These are phyloP conservation scores for Rhynchosporium graminicola DNA, from an alignment of 2,329 filamentous ascomycete genomes.

Conservation along the genomic window DNA sequence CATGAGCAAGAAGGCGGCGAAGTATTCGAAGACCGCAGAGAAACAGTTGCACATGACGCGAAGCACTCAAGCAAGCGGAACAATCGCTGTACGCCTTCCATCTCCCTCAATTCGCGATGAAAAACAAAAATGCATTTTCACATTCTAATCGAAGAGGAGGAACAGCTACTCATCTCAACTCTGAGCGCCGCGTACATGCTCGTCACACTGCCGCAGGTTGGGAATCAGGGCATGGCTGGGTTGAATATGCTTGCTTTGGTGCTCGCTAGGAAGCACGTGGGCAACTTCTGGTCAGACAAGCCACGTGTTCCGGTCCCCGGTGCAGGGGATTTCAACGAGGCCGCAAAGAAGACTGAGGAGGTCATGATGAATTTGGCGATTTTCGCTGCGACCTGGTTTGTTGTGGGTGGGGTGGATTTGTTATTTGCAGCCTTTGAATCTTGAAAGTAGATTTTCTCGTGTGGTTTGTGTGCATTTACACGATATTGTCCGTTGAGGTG, in stretches of 20 bases:
- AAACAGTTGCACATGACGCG: conserved; percentile 47
- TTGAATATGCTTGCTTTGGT: conserved; percentile 30
- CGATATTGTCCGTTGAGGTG: no score
- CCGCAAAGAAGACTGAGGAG: conserved; percentile 31
- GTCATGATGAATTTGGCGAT: conserved; percentile 32
- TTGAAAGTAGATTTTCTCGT: neutral
- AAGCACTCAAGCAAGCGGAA: conserved; percentile 46
- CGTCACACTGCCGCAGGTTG: neutral
- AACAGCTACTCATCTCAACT: conserved; percentile 26
- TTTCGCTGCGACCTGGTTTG: conserved; percentile 30
- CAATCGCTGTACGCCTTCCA: conserved; percentile 41
- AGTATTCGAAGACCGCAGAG: conserved; percentile 47
- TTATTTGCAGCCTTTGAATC: conserved; percentile 1
- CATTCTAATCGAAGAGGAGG: no score
- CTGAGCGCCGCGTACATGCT: conserved; percentile 11
- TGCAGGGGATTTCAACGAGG: conserved; percentile 33
- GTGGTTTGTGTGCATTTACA: neutral
- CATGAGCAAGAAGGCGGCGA: conserved; percentile 47
- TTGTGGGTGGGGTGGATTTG: conserved; percentile 17
- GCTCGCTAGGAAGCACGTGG: conserved; percentile 27
- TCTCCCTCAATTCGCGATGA: neutral
- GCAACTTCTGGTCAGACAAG: conserved; percentile 32
- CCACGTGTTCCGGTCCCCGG: conserved; percentile 30
- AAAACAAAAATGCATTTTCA: neutral
- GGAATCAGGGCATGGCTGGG: neutral